A percentile compares a stretch with the other conserved stretches of the same genome.
phyloP scores from a whole-genome alignment of 345 rosid genomes.

The Melastoma malabathricum region DNA sequence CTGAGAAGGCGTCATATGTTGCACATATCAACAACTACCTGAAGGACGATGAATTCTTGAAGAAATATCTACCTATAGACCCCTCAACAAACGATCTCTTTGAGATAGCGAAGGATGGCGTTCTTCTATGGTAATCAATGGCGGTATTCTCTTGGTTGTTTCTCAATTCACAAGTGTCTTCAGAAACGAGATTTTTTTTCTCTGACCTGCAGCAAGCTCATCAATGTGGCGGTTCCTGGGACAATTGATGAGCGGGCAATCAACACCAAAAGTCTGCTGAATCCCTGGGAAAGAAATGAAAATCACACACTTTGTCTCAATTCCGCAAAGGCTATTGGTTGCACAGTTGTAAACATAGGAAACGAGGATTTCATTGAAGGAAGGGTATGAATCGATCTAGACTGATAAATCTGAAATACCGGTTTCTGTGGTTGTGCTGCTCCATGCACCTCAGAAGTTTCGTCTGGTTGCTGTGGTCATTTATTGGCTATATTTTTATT shows the following conservation, averaged over 20 bases:
- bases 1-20: constrained; percentile 88
- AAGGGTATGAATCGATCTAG: constrained; percentile 43
- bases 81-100: constrained; percentile 85
- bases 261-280: constrained; percentile 84
- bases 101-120: constrained; percentile 88
- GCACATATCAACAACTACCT: constrained; percentile 88
- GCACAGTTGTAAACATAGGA: constrained; percentile 95
- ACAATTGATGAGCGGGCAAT: constrained; percentile 97
- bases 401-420: too few species aligned
- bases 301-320: constrained; percentile 93
- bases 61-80: constrained; percentile 65
- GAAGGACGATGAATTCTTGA: constrained; percentile 59
- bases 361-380: constrained; percentile 92
- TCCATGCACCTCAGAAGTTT: too few species aligned
- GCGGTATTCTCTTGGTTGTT: too few species aligned
- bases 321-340: constrained; percentile 97
- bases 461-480: too few species aligned
- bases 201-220: constrained; percentile 64
- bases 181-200: not conserved
- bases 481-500: too few species aligned
- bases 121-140: constrained; percentile 65
- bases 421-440: too few species aligned
- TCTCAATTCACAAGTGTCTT: too few species aligned
- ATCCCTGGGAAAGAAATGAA: constrained; percentile 99
- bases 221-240: constrained; percentile 13